Evolutionary conservation across 495 filamentous ascomycete genomes (phyloP).

Genomic region (Astrothelium macrocarpum): DNA sequence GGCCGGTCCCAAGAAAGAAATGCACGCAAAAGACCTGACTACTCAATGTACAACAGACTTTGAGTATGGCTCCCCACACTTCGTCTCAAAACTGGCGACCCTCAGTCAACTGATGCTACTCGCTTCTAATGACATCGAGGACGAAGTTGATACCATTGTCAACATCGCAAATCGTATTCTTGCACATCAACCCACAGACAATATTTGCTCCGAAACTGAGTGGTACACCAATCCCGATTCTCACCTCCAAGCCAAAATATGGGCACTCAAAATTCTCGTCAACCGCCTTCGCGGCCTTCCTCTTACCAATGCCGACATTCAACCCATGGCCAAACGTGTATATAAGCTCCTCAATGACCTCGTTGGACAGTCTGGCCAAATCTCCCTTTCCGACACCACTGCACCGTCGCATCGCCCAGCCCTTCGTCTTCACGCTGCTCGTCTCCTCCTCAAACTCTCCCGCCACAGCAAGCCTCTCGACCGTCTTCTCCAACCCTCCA

Average conservation of each 20-base stretch:
- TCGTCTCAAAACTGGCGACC: constrained; percentile 74
- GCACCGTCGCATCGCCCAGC: constrained; percentile 69
- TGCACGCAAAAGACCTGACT: constrained; percentile 77
- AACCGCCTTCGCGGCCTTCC: constrained; percentile 69
- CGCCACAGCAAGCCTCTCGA: constrained; percentile 58
- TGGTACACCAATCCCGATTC: constrained; percentile 71
- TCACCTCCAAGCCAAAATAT: constrained; percentile 73
- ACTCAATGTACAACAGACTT: constrained; percentile 65
- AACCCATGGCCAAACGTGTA: constrained; percentile 54
- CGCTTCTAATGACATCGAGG: constrained; percentile 59
- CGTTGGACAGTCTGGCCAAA: constrained; percentile 63
- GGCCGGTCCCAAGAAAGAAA: constrained; percentile 69
- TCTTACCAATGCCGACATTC: constrained; percentile 46
- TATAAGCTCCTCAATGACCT: constrained; percentile 70
- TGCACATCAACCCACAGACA: constrained; percentile 46
- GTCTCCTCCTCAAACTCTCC: constrained; percentile 76
- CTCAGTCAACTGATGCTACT: constrained; percentile 76
- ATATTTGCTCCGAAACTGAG: constrained; percentile 35
- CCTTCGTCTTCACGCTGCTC: constrained; percentile 71
- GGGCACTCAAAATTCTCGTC: constrained; percentile 81
- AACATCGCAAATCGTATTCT: constrained; percentile 68
- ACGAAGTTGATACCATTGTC: constrained; percentile 63
- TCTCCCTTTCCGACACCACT: constrained; percentile 61
- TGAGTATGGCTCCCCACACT: constrained; percentile 62
- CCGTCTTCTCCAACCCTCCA: constrained; percentile 53